Evolutionary conservation across 202 grass and related monocot species (phyloP).

Genomic region (Tripidium arundinaceum): DNA sequence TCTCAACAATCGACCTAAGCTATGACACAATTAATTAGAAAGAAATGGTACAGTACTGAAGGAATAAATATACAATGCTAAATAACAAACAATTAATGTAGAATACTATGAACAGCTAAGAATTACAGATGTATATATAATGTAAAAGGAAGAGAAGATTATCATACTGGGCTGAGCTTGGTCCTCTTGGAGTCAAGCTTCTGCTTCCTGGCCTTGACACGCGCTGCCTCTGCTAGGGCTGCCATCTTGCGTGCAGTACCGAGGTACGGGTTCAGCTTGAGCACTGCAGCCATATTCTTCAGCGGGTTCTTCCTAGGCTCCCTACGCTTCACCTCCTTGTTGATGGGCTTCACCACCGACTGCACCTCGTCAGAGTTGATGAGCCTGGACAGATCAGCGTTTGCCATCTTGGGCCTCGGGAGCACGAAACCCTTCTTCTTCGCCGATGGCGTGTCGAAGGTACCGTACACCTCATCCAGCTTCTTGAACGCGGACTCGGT

Average conservation of each 20-base stretch:
- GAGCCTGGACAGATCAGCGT: constrained; percentile 51
- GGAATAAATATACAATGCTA: neutral
- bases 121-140: neutral
- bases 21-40: neutral
- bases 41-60: neutral
- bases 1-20: neutral
- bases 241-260: constrained; percentile 64
- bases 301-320: constrained; percentile 59
- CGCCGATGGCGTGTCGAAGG: constrained; percentile 39
- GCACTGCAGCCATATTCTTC: constrained; percentile 56
- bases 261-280: constrained; percentile 58
- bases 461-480: constrained; percentile 62
- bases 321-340: constrained; percentile 61
- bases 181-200: constrained; percentile 66
- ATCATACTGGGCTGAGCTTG: constrained; percentile 45
- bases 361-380: constrained; percentile 85
- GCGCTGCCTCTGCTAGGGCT: constrained; percentile 44
- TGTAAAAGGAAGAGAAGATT: too few relatives aligned
- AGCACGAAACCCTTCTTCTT: constrained; percentile 76
- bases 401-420: constrained; percentile 68
- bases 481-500: constrained; percentile 77
- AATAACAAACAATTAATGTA: neutral
- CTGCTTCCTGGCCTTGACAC: constrained; percentile 51
- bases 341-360: constrained; percentile 69
- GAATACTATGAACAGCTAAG: neutral